Evolutionary conservation across 2,329 filamentous ascomycete genomes (phyloP).

Genomic region (Dactylonectria estremocensis): DNA sequence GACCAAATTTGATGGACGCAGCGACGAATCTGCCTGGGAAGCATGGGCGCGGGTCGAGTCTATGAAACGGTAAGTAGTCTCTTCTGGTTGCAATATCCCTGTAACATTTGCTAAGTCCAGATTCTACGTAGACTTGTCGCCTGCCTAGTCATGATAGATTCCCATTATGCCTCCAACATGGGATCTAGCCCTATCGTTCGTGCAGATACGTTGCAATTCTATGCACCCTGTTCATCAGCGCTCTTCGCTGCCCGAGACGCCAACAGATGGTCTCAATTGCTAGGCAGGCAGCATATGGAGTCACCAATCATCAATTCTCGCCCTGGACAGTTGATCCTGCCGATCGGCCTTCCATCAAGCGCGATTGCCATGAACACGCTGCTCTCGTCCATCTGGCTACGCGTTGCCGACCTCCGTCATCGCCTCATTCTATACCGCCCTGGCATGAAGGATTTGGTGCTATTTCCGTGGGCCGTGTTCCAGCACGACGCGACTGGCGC

Average conservation of each 20-base stretch:
- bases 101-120: background rate
- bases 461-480: background rate
- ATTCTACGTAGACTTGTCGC: background rate
- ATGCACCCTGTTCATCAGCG: constrained; percentile 12
- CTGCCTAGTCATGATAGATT: background rate
- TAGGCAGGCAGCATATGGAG: background rate
- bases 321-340: background rate
- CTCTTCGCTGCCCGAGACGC: constrained; percentile 1
- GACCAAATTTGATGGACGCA: background rate
- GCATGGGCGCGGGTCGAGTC: constrained; percentile 22
- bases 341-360: background rate
- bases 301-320: background rate
- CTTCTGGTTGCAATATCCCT: no score
- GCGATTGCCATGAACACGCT: background rate
- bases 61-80: constrained; percentile 5
- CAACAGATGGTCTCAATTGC: background rate
- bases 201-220: background rate
- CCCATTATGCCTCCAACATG: constrained; percentile 14
- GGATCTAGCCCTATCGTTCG: background rate
- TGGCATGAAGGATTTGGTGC: background rate
- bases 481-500: background rate
- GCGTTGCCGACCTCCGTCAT: background rate
- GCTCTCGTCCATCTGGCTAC: background rate
- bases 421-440: background rate
- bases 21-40: constrained; percentile 17